These are phyloP conservation scores for Lentinula raphanica DNA, from an alignment of 768 basidiomycete species.

Conservation along the genomic window DNA sequence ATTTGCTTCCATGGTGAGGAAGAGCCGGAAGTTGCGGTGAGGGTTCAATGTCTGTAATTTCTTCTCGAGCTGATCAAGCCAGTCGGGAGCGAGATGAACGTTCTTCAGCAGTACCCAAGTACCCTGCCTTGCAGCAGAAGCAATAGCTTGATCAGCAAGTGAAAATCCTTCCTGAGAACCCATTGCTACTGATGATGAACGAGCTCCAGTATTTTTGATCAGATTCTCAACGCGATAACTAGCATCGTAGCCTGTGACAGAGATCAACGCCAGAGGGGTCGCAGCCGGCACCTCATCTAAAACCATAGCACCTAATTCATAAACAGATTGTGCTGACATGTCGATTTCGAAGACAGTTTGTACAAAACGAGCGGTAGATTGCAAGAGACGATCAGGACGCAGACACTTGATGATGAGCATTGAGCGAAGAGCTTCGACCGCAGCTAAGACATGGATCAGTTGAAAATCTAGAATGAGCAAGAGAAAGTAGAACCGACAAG, in stretches of 20 bases:
- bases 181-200: conserved; percentile 92
- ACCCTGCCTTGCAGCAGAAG: conserved; percentile 86
- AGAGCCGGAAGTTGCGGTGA: conserved; percentile 88
- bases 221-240: conserved; percentile 92
- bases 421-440: conserved; percentile 68
- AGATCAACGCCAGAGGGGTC: conserved; percentile 85
- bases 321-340: conserved; percentile 66
- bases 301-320: conserved; percentile 76
- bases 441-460: conserved; percentile 38
- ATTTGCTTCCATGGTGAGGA: conserved; percentile 97
- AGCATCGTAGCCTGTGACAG: conserved; percentile 97
- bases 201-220: conserved; percentile 67
- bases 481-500: conserved; percentile 57
- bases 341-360: conserved; percentile 74
- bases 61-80: conserved; percentile 96
- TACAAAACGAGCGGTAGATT: conserved; percentile 75
- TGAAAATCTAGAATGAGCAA: not conserved
- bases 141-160: conserved; percentile 94
- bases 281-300: conserved; percentile 70
- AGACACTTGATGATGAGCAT: conserved; percentile 85
- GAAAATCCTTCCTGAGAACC: conserved; percentile 97
- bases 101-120: conserved; percentile 98
- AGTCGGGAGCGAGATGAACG: conserved; percentile 90
- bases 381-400: conserved; percentile 86
- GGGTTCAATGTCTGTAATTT: conserved; percentile 89